Conservation (phyloP, 805 yeast genomes). For the Hanseniaspora guilliermondii region DNA sequence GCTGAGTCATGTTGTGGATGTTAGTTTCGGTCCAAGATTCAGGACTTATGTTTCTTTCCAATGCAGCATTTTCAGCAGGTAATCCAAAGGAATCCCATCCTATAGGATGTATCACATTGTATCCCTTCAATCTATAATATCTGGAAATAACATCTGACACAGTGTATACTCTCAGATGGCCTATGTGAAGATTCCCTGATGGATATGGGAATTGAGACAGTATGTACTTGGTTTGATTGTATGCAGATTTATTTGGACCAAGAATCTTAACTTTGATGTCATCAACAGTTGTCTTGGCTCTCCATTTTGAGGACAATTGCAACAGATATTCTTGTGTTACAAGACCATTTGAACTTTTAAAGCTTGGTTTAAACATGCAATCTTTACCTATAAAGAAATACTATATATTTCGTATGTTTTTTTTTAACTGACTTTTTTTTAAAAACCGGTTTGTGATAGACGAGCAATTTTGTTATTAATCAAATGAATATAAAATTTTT, state of each 20-base stretch:
- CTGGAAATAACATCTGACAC: constrained; percentile 76
- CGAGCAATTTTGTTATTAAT: too few species aligned
- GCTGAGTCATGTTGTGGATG: constrained; percentile 74
- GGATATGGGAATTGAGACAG: constrained; percentile 94
- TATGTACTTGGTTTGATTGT: constrained; percentile 33
- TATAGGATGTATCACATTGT: constrained; percentile 82
- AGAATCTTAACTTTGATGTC: constrained; percentile 7
- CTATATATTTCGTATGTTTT: neutral
- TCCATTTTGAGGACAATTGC: constrained; percentile 9
- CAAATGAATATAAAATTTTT: too few species aligned
- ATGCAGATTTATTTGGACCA: neutral
- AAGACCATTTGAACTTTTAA: neutral
- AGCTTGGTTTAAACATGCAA: neutral
- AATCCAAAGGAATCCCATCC: constrained; percentile 99
- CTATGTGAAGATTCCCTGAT: constrained; percentile 84
- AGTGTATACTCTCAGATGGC: constrained; percentile 86
- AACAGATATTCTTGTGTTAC: neutral
- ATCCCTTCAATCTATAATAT: constrained; percentile 63
- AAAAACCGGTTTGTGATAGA: neutral
- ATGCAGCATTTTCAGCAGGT: constrained; percentile 97
- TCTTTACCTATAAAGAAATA: neutral
- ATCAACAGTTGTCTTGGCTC: constrained; percentile 21
- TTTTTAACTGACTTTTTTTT: neutral
- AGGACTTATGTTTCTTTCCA: constrained; percentile 70
- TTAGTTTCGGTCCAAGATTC: constrained; percentile 70